These are phyloP conservation scores for Pseudovirgaria hyperparasitica DNA, from an alignment of 2,329 filamentous ascomycete species.

Conservation along the genomic window DNA sequence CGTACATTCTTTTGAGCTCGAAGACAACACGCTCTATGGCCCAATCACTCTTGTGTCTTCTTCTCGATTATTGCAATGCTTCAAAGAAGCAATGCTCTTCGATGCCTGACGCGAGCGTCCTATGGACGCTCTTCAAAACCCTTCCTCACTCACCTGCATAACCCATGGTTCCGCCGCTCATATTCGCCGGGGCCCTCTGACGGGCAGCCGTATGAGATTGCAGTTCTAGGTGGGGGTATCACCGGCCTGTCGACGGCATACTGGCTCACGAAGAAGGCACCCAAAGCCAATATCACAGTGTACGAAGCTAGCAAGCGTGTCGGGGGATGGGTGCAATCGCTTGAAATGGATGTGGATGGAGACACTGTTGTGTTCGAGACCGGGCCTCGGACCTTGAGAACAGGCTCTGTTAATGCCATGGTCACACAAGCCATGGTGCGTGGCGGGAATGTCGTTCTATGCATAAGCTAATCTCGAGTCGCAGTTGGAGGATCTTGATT, in stretches of 20 bases:
- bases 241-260: conserved; percentile 44
- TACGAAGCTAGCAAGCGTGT: conserved; percentile 60
- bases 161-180: too few relatives aligned
- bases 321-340: conserved; percentile 75
- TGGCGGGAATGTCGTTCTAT: conserved; percentile 1
- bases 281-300: conserved; percentile 59
- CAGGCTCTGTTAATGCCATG: conserved; percentile 43
- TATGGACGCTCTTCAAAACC: too few relatives aligned
- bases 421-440: conserved; percentile 60
- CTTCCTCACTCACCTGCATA: too few relatives aligned
- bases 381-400: conserved; percentile 67
- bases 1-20: too few relatives aligned
- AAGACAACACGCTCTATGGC: too few relatives aligned
- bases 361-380: conserved; percentile 63
- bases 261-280: conserved; percentile 58
- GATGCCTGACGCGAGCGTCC: too few relatives aligned
- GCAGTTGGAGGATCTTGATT: conserved; percentile 45
- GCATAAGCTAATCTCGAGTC: background rate
- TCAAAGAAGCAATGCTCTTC: too few relatives aligned
- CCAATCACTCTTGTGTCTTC: too few relatives aligned
- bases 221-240: conserved; percentile 40
- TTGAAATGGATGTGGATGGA: conserved; percentile 47
- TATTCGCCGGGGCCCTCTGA: too few relatives aligned
- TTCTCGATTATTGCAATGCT: too few relatives aligned
- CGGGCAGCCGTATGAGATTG: conserved; percentile 24